phyloP scores from a whole-genome alignment of 108 stramenopile species.

The Skeletonema marinoi region DNA sequence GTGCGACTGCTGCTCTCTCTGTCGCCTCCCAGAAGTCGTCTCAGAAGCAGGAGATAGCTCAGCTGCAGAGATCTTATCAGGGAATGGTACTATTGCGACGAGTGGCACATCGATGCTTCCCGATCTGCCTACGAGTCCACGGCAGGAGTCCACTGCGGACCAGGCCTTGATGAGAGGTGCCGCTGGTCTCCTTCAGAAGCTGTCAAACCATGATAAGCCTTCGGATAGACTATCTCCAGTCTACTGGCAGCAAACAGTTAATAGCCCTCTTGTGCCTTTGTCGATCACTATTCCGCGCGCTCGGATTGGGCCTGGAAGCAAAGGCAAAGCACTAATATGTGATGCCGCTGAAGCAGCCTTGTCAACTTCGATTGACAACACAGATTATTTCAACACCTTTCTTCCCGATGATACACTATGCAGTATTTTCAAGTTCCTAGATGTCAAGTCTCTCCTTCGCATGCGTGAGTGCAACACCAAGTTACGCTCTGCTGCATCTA shows the following conservation, averaged over 20 bases:
- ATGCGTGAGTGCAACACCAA: slow-evolving; percentile 23
- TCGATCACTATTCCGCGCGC: not conserved
- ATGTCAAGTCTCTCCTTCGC: slow-evolving; percentile 15
- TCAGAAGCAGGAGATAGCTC: not conserved
- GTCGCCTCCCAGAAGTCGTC: not conserved
- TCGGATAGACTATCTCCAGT: not conserved
- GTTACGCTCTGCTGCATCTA: slow-evolving; percentile 35
- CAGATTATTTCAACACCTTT: not conserved
- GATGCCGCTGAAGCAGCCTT: not conserved
- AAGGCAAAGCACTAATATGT: not conserved
- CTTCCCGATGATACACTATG: slow-evolving; percentile 23
- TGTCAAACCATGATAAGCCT: not conserved
- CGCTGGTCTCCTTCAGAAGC: not conserved
- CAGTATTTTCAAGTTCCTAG: slow-evolving; percentile 25
- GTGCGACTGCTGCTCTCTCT: slow-evolving; percentile 5
- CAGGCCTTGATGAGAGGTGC: not conserved
- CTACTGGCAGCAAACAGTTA: not conserved
- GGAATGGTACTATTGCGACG: not conserved
- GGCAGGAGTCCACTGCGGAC: not conserved
- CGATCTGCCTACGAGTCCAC: not conserved
- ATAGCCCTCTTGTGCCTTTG: not conserved
- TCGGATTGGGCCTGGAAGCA: not conserved
- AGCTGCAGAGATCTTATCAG: not conserved
- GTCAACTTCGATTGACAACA: not conserved
- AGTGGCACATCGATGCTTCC: not conserved